Conservation (phyloP, 2,329 filamentous ascomycete genomes). For the Fusarium graminum region DNA sequence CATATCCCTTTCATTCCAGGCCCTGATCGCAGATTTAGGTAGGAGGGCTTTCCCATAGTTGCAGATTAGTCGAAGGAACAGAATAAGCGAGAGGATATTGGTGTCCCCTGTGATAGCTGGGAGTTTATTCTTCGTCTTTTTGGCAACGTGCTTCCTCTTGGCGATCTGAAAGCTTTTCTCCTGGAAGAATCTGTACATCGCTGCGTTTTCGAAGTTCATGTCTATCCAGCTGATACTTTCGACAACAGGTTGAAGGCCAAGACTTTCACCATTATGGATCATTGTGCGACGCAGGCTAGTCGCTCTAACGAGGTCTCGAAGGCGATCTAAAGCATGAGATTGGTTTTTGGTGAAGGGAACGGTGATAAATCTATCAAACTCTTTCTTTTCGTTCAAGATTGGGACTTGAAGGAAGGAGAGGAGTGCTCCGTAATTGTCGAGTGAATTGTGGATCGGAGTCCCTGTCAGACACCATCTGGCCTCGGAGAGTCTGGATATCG, state of each 20-base stretch:
- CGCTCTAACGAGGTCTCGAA: background rate
- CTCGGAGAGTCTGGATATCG: background rate
- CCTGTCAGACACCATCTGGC: slow-evolving; percentile 1
- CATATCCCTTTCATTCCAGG: rapidly evolving
- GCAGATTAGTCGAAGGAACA: background rate
- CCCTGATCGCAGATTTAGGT: rapidly evolving
- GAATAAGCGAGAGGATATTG: background rate
- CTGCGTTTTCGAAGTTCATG: background rate
- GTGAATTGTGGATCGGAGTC: background rate
- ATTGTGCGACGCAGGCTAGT: slow-evolving; percentile 2
- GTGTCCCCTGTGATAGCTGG: background rate
- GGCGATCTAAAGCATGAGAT: background rate
- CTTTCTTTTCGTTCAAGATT: background rate
- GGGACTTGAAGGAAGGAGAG: background rate
- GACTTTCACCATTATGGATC: background rate
- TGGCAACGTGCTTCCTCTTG: too few species aligned
- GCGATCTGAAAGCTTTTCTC: background rate
- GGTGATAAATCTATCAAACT: background rate
- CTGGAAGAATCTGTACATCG: background rate
- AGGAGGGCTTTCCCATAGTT: background rate
- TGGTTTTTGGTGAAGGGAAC: too few species aligned
- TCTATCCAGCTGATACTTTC: background rate
- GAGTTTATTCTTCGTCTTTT: too few species aligned
- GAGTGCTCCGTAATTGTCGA: background rate
- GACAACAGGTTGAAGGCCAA: background rate